Evolutionary conservation across 768 basidiomycete species (phyloP).

Genomic region (Mycena leptocephala): DNA sequence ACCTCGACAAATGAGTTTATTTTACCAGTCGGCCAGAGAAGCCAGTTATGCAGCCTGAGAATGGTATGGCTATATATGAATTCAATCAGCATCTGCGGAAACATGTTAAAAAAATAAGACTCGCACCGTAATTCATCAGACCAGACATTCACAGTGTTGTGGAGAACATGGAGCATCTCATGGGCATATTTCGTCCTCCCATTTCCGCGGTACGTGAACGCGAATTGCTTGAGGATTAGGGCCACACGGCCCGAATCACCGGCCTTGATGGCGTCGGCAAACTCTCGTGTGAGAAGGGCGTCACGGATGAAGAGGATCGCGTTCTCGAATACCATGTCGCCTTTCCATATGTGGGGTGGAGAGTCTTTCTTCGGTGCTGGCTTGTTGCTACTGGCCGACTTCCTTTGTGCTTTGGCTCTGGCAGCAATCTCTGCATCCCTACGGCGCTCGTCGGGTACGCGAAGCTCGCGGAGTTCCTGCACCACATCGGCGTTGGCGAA

Average conservation of each 20-base stretch:
- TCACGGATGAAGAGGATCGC: slow-evolving; percentile 48
- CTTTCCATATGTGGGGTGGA: neutral
- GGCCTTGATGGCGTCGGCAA: slow-evolving; percentile 47
- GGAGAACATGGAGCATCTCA: slow-evolving; percentile 46
- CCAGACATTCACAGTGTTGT: slow-evolving; percentile 45
- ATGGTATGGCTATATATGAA: slow-evolving; percentile 39
- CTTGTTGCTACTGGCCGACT: neutral
- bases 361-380: neutral
- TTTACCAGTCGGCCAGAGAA: slow-evolving; percentile 45
- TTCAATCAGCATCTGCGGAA: neutral
- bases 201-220: slow-evolving; percentile 41
- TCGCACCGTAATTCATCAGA: slow-evolving; percentile 39
- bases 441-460: slow-evolving; percentile 4
- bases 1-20: slow-evolving; percentile 41
- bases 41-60: slow-evolving; percentile 53
- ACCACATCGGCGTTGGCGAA: slow-evolving; percentile 28
- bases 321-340: slow-evolving; percentile 46
- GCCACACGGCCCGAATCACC: slow-evolving; percentile 48
- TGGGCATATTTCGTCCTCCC: slow-evolving; percentile 48
- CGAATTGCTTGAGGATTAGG: slow-evolving; percentile 37
- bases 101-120: neutral
- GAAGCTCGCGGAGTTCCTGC: slow-evolving; percentile 25
- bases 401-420: slow-evolving; percentile 9
- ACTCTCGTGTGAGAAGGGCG: slow-evolving; percentile 41
- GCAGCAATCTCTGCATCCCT: slow-evolving; percentile 1